Conservation (phyloP, 2,329 filamentous ascomycete species). For the Fusarium albosuccineum region DNA sequence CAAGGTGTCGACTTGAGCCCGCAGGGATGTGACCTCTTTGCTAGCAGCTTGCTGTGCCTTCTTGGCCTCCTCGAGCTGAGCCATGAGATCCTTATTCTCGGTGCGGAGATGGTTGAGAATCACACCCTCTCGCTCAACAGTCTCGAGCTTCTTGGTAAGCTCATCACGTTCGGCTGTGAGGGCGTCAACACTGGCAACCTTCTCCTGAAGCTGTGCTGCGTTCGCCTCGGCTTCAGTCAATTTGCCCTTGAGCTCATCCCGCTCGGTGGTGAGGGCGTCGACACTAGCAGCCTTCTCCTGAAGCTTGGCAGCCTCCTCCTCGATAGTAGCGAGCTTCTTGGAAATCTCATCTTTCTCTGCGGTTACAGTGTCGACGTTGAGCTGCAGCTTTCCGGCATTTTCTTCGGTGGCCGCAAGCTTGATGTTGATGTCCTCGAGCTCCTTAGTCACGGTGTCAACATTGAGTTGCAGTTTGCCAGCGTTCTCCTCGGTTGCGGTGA, state of each 20-base stretch:
- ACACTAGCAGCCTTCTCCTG: constrained; percentile 34
- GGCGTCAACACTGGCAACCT: constrained; percentile 22
- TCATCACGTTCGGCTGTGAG: constrained; percentile 31
- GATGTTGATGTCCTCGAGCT: constrained; percentile 14
- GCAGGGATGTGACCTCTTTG: constrained; percentile 35
- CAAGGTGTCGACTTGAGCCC: constrained; percentile 39
- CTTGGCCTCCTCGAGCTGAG: constrained; percentile 43
- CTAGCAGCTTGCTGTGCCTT: constrained; percentile 38
- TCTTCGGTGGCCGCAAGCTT: constrained; percentile 32
- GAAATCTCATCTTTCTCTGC: constrained; percentile 33
- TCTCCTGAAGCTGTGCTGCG: constrained; percentile 14
- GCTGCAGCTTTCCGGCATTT: constrained; percentile 17
- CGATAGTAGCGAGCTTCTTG: constrained; percentile 35
- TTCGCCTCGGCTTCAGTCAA: constrained; percentile 31
- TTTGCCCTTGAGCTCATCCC: constrained; percentile 34
- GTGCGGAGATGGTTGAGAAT: constrained; percentile 37
- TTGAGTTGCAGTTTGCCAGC: constrained; percentile 9
- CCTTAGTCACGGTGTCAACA: constrained; percentile 2
- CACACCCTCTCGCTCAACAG: constrained; percentile 39
- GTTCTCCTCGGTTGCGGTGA: constrained; percentile 13
- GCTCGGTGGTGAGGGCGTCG: constrained; percentile 30
- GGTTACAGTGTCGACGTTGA: constrained; percentile 15
- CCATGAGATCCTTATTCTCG: constrained; percentile 44
- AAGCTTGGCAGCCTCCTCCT: constrained; percentile 32
- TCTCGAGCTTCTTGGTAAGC: constrained; percentile 38